phyloP scores from a whole-genome alignment of 139 green algal species.

The Chlorella ohadii region DNA sequence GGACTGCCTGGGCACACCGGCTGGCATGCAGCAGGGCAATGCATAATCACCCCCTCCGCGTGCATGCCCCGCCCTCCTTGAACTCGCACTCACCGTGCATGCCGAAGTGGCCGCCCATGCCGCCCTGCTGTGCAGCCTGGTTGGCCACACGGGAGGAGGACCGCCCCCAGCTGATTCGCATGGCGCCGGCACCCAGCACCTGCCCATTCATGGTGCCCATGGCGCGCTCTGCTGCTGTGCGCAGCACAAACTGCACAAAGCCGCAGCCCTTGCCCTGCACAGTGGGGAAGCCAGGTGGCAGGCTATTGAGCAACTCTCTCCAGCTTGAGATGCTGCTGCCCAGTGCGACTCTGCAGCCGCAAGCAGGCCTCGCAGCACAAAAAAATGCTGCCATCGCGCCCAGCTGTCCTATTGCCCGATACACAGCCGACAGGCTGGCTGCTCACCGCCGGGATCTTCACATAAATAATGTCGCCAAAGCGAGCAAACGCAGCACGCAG shows the following conservation, averaged over 20 bases:
- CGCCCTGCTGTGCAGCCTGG: slow-evolving; percentile 35
- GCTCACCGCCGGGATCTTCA: slow-evolving; percentile 83
- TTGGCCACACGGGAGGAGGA: slow-evolving; percentile 47
- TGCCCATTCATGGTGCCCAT: slow-evolving; percentile 80
- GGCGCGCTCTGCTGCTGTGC: slow-evolving; percentile 73
- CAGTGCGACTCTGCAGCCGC: too few relatives aligned
- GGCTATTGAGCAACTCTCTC: not conserved
- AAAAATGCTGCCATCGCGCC: too few relatives aligned
- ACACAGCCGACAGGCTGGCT: not conserved
- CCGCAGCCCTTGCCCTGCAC: slow-evolving; percentile 91
- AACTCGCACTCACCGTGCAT: slow-evolving; percentile 21
- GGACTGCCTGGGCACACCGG: too few relatives aligned
- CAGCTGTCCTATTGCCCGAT: too few relatives aligned
- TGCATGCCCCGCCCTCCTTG: too few relatives aligned
- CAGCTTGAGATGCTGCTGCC: too few relatives aligned
- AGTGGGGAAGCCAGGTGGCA: not conserved
- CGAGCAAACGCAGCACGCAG: slow-evolving; percentile 76
- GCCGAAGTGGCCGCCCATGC: slow-evolving; percentile 23
- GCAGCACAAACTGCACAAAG: slow-evolving; percentile 93
- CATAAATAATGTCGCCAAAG: slow-evolving; percentile 93
- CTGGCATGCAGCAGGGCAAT: too few relatives aligned
- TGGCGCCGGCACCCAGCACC: slow-evolving; percentile 63
- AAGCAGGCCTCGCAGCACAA: too few relatives aligned
- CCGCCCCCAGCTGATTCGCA: slow-evolving; percentile 80
- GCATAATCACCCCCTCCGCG: too few relatives aligned